A percentile compares a stretch with the other conserved stretches of the same genome.
These are phyloP conservation scores for Onygenales sp. DNA, from an alignment of 2,329 filamentous ascomycete species.

Conservation along the genomic window DNA sequence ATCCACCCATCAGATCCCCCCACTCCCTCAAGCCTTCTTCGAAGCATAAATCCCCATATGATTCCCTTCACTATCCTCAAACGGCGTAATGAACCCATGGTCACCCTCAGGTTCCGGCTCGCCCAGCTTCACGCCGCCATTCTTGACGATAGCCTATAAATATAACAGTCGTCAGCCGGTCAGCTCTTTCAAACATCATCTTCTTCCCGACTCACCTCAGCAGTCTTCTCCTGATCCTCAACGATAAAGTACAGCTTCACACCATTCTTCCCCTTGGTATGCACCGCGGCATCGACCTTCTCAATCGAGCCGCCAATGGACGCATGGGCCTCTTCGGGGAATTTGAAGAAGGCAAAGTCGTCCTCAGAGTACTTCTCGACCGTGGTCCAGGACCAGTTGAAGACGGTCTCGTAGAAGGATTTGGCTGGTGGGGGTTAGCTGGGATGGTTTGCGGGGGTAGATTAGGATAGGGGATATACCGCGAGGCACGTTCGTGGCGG, in stretches of 20 bases:
- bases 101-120: slow-evolving; percentile 12
- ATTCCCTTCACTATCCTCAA: slow-evolving; percentile 17
- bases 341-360: slow-evolving; percentile 13
- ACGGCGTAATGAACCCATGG: slow-evolving; percentile 12
- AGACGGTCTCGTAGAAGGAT: slow-evolving; percentile 15
- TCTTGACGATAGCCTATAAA: slow-evolving; percentile 11
- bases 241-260: slow-evolving; percentile 16
- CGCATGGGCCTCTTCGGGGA: slow-evolving; percentile 8
- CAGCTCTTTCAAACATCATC: background rate
- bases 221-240: slow-evolving; percentile 11
- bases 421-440: slow-evolving; percentile 8
- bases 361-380: slow-evolving; percentile 7
- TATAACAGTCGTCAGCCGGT: background rate
- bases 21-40: background rate
- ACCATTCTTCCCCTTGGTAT: slow-evolving; percentile 1
- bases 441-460: background rate
- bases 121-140: slow-evolving; percentile 12
- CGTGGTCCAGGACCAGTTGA: slow-evolving; percentile 13
- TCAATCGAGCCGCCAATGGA: slow-evolving; percentile 1
- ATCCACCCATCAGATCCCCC: no score
- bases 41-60: slow-evolving; percentile 11
- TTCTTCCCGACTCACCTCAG: slow-evolving; percentile 8
- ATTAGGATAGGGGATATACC: slow-evolving; percentile 4
- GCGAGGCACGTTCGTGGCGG: slow-evolving; percentile 13
- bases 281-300: slow-evolving; percentile 5